Conservation (phyloP, 768 basidiomycete genomes). For the Mycena alexandri region DNA sequence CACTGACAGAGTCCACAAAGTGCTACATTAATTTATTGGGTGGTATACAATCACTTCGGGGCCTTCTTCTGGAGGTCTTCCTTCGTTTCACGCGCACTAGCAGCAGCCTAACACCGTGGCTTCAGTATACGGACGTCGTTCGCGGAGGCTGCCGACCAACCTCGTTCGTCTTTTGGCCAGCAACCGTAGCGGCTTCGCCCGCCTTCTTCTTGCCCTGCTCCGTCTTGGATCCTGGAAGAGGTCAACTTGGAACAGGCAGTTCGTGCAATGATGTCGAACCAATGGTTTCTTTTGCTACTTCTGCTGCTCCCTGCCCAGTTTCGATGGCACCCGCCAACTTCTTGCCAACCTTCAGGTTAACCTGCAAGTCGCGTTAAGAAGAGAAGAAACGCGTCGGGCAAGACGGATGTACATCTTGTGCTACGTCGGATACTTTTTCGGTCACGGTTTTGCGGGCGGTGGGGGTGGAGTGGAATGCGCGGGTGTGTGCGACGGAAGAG, state of each 20-base stretch:
- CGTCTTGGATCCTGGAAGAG: conserved; percentile 50
- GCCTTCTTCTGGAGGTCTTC: conserved; percentile 50
- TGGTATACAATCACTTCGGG: conserved; percentile 17
- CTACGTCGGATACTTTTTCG: conserved; percentile 60
- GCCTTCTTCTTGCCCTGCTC: conserved; percentile 53
- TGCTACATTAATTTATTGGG: conserved; percentile 2
- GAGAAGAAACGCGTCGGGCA: conserved; percentile 1
- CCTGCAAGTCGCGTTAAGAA: conserved; percentile 42
- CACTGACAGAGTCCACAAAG: neutral
- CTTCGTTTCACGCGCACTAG: conserved; percentile 51
- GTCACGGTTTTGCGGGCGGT: conserved; percentile 53
- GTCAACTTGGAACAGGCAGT: neutral
- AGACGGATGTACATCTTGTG: conserved; percentile 52
- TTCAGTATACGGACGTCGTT: conserved; percentile 2
- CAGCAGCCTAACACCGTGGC: conserved; percentile 44
- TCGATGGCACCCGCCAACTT: conserved; percentile 62
- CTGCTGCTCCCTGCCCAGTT: conserved; percentile 57
- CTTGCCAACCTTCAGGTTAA: conserved; percentile 60
- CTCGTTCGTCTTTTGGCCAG: conserved; percentile 42
- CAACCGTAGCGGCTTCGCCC: conserved; percentile 43
- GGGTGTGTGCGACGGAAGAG: conserved; percentile 35
- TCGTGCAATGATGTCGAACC: conserved; percentile 40
- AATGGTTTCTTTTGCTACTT: conserved; percentile 56
- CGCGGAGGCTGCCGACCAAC: conserved; percentile 24
- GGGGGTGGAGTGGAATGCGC: conserved; percentile 53